Evolutionary conservation across 768 basidiomycete genomes (phyloP).

Genomic region (Trametes sanguinea): DNA sequence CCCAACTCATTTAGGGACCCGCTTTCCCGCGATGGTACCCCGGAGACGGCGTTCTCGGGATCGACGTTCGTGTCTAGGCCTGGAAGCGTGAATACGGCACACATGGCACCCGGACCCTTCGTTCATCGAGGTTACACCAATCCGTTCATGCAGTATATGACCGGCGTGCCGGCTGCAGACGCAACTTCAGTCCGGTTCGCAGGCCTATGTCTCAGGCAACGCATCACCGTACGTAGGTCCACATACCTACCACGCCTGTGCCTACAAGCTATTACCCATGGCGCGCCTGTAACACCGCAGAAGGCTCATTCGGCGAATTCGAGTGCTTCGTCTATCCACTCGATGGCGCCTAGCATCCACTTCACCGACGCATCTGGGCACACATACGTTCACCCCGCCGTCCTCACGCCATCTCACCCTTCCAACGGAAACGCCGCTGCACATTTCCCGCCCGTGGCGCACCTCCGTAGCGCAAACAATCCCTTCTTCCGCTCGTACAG

Average conservation of each 20-base stretch:
- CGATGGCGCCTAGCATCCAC: slow-evolving; percentile 29
- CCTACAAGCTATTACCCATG: neutral
- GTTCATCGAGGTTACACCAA: neutral
- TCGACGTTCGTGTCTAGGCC: slow-evolving; percentile 7
- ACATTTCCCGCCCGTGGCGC: slow-evolving; percentile 20
- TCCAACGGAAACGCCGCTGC: neutral
- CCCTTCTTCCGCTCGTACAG: slow-evolving; percentile 24
- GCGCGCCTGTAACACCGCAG: neutral
- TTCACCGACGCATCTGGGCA: slow-evolving; percentile 15
- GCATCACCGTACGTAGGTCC: neutral
- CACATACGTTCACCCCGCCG: neutral
- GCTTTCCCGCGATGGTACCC: slow-evolving; percentile 18
- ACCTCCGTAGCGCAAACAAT: slow-evolving; percentile 23
- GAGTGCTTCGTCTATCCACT: slow-evolving; percentile 25
- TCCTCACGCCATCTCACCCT: slow-evolving; percentile 4
- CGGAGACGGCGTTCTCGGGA: slow-evolving; percentile 15
- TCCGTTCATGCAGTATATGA: neutral
- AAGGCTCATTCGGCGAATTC: slow-evolving; percentile 24
- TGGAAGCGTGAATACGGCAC: neutral
- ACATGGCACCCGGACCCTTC: neutral
- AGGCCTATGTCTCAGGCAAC: neutral
- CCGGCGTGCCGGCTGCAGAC: neutral
- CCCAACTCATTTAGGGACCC: slow-evolving; percentile 26
- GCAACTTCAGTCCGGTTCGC: neutral
- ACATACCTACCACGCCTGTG: neutral